Evolutionary conservation across 2,329 filamentous ascomycete species (phyloP).

Genomic region (Colletotrichum cuscutae): DNA sequence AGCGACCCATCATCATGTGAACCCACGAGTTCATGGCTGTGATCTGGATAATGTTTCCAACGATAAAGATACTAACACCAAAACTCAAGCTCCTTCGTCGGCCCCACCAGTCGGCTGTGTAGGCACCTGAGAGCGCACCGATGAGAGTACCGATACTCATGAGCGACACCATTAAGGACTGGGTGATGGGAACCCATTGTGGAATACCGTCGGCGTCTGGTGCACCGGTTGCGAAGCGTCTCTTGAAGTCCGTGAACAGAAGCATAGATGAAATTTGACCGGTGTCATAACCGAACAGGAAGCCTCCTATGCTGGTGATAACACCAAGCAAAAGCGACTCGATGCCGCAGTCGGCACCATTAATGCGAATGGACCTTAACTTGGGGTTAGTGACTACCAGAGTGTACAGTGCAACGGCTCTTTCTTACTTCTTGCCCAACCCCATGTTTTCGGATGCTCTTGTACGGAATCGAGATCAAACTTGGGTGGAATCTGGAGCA

Average conservation of each 20-base stretch:
- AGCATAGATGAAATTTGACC: slow-evolving; percentile 67
- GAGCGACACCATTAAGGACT: slow-evolving; percentile 65
- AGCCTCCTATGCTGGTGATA: slow-evolving; percentile 67
- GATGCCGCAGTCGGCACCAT: slow-evolving; percentile 53
- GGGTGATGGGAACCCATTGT: slow-evolving; percentile 52
- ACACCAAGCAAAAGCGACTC: slow-evolving; percentile 57
- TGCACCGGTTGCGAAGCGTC: slow-evolving; percentile 63
- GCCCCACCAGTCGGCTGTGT: slow-evolving; percentile 67
- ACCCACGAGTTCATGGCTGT: slow-evolving; percentile 68
- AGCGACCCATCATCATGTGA: slow-evolving; percentile 73
- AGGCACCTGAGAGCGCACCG: slow-evolving; percentile 63
- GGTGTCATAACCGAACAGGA: slow-evolving; percentile 73
- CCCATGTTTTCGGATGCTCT: slow-evolving; percentile 22
- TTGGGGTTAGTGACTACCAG: not conserved
- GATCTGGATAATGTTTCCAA: slow-evolving; percentile 76
- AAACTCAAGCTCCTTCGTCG: slow-evolving; percentile 65
- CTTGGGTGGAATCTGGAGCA: not conserved
- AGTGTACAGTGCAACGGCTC: not conserved
- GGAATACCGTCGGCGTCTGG: slow-evolving; percentile 46
- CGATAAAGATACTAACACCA: slow-evolving; percentile 65
- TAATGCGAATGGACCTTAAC: slow-evolving; percentile 51
- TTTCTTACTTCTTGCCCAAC: slow-evolving; percentile 29
- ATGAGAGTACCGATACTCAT: slow-evolving; percentile 66
- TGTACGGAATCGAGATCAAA: not conserved
- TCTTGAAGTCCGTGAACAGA: slow-evolving; percentile 62